These are phyloP conservation scores for Xylariales sp. DNA, from an alignment of 2,329 filamentous ascomycete genomes.

Conservation along the genomic window DNA sequence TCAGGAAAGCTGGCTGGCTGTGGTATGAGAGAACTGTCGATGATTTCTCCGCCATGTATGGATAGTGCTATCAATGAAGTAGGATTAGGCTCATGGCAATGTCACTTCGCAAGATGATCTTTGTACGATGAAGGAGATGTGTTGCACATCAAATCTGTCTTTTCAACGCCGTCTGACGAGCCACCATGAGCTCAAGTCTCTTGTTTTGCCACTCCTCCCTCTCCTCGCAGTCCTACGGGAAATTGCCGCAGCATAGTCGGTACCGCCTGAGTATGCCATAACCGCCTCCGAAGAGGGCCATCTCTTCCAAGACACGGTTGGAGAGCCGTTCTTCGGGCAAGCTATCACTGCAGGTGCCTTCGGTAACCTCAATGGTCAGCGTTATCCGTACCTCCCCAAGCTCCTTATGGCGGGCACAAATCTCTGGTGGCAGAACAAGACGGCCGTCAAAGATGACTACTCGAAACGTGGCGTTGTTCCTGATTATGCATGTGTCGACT, in stretches of 20 bases:
- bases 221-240: too few relatives aligned
- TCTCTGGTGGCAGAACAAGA: slow-evolving; percentile 18
- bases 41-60: too few relatives aligned
- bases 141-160: too few relatives aligned
- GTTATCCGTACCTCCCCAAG: slow-evolving; percentile 20
- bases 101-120: too few relatives aligned
- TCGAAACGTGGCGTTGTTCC: slow-evolving; percentile 14
- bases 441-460: slow-evolving; percentile 16
- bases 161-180: too few relatives aligned
- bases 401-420: slow-evolving; percentile 19
- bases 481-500: slow-evolving; percentile 10
- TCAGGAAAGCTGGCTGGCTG: too few relatives aligned
- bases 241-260: background rate
- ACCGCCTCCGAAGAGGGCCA: slow-evolving; percentile 14
- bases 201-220: too few relatives aligned
- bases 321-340: slow-evolving; percentile 12
- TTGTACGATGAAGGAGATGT: too few relatives aligned
- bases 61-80: too few relatives aligned
- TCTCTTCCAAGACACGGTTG: slow-evolving; percentile 7
- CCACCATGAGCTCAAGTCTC: too few relatives aligned
- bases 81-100: too few relatives aligned
- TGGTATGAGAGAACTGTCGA: too few relatives aligned
- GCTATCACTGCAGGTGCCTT: slow-evolving; percentile 11
- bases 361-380: slow-evolving; percentile 18
- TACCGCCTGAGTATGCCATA: slow-evolving; percentile 2